phyloP scores from a whole-genome alignment of 1,284 basidiomycete genomes.

The Pseudozyma flocculosa region DNA sequence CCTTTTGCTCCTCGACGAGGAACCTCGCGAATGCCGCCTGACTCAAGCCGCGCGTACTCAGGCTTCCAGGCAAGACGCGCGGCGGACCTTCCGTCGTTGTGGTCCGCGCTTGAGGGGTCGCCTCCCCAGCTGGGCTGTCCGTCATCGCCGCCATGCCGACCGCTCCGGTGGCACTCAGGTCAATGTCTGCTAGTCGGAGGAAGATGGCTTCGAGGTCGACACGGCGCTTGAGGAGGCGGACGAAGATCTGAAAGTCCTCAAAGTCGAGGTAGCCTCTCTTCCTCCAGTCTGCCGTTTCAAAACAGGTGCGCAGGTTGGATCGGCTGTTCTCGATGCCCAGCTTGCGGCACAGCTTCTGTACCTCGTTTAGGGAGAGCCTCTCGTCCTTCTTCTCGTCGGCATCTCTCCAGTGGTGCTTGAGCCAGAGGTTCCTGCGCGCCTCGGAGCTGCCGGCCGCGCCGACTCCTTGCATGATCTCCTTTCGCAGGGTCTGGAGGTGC shows the following conservation, averaged over 20 bases:
- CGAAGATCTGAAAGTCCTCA: constrained; percentile 78
- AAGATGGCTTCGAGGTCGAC: constrained; percentile 71
- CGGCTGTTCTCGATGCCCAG: constrained; percentile 71
- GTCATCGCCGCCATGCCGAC: no score
- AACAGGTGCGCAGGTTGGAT: constrained; percentile 68
- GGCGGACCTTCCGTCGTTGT: no score
- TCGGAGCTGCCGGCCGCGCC: constrained; percentile 56
- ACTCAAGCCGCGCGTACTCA: not conserved
- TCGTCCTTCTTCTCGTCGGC: constrained; percentile 69
- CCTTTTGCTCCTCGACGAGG: not conserved
- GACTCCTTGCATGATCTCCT: constrained; percentile 39
- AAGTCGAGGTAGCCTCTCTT: constrained; percentile 76
- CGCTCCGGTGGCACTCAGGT: no score
- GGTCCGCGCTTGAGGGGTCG: no score
- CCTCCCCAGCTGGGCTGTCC: no score
- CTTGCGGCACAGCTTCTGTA: constrained; percentile 72
- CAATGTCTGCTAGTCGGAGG: constrained; percentile 17
- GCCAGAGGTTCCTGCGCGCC: constrained; percentile 74
- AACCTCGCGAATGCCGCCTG: not conserved
- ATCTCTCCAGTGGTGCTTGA: constrained; percentile 77
- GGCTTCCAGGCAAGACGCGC: not conserved
- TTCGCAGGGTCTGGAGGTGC: constrained; percentile 56
- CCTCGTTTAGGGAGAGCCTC: constrained; percentile 71
- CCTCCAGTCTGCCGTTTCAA: constrained; percentile 74
- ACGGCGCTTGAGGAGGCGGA: constrained; percentile 78